Conservation (phyloP, 2,329 filamentous ascomycete species). For the Microsporum audouinii region DNA sequence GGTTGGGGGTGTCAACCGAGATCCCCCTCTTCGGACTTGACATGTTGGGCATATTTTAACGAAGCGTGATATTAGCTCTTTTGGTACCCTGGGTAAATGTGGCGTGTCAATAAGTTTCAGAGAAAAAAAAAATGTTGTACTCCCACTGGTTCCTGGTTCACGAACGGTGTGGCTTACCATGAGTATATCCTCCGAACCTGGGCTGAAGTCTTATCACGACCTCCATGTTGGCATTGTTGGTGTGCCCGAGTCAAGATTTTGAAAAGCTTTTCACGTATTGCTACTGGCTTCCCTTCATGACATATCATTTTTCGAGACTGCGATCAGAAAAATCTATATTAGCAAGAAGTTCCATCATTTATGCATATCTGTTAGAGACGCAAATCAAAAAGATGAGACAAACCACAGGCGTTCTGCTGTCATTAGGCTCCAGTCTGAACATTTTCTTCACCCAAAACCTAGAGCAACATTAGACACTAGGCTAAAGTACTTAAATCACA, state of each 20-base stretch:
- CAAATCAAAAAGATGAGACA: conserved; percentile 13
- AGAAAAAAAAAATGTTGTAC: not conserved
- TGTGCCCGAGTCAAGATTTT: conserved; percentile 41
- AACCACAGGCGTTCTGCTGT: conserved; percentile 30
- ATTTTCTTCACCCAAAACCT: conserved; percentile 46
- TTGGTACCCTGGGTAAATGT: conserved; percentile 35
- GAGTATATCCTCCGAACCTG: conserved; percentile 41
- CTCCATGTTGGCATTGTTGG: conserved; percentile 41
- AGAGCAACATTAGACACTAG: conserved; percentile 3
- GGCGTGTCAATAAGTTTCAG: not conserved
- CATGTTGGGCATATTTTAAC: conserved; percentile 42
- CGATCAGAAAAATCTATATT: not conserved
- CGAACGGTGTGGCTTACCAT: conserved; percentile 27
- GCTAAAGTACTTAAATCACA: not conserved
- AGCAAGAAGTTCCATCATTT: conserved; percentile 5
- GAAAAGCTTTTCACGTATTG: conserved; percentile 42
- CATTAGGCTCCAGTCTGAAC: conserved; percentile 37
- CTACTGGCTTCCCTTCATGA: conserved; percentile 42
- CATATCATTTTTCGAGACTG: conserved; percentile 36
- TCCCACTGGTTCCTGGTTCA: not conserved
- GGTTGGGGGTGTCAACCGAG: conserved; percentile 32
- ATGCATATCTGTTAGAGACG: not conserved
- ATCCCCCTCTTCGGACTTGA: conserved; percentile 36
- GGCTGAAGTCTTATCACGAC: conserved; percentile 43
- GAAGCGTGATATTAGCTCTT: conserved; percentile 42